phyloP scores from a whole-genome alignment of 1,284 basidiomycete species.

The Heterobasidion parviporum region DNA sequence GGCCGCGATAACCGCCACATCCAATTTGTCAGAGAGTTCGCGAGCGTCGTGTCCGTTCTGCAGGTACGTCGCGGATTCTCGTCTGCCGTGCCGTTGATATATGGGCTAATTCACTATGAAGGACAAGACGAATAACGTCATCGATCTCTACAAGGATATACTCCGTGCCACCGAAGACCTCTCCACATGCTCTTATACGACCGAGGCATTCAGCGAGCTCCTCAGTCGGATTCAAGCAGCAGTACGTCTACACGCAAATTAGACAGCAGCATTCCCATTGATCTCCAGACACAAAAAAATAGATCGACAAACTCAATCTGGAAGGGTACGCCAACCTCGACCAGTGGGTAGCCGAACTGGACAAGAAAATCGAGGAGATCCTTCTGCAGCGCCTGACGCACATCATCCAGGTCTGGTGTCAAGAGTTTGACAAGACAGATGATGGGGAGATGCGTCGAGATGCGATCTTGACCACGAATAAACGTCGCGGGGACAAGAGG shows the following conservation, averaged over 20 bases:
- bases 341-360: conserved; percentile 88
- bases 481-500: conserved; percentile 58
- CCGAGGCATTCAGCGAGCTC: conserved; percentile 74
- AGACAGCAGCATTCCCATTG: neutral
- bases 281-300: neutral
- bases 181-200: conserved; percentile 76
- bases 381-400: conserved; percentile 72
- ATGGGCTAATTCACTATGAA: conserved; percentile 17
- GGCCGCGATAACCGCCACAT: conserved; percentile 85
- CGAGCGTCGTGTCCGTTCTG: conserved; percentile 81
- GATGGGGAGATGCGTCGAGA: conserved; percentile 56
- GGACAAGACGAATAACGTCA: conserved; percentile 93
- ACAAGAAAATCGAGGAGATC: conserved; percentile 79
- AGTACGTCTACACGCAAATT: conserved; percentile 33
- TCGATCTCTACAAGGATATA: conserved; percentile 88
- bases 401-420: conserved; percentile 84
- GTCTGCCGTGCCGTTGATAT: neutral
- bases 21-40: conserved; percentile 92
- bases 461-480: conserved; percentile 34
- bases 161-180: conserved; percentile 81
- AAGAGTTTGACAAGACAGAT: conserved; percentile 71
- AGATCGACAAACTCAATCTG: conserved; percentile 92
- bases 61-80: conserved; percentile 42
- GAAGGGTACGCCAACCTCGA: conserved; percentile 98
- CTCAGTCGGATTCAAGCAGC: conserved; percentile 82